Conservation (phyloP, 257 asterid genomes). For the Ballota nigra region DNA sequence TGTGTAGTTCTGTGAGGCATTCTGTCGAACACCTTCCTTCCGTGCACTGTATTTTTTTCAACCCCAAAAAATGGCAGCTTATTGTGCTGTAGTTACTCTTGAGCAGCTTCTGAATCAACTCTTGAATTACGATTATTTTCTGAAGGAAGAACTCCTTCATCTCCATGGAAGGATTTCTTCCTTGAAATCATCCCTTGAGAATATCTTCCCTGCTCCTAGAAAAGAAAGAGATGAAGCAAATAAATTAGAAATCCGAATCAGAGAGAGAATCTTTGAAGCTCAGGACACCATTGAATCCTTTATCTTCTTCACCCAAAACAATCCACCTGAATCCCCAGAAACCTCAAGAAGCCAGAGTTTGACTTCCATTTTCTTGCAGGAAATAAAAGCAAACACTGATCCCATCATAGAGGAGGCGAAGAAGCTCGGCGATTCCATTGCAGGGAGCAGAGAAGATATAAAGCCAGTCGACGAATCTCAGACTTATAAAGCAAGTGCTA, state of each 20-base stretch:
- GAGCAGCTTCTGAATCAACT: constrained; percentile 12
- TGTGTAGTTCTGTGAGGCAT: constrained; percentile 8
- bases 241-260: not conserved
- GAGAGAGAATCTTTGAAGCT: not conserved
- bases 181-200: constrained; percentile 12
- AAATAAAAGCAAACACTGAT: not conserved
- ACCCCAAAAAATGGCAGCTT: constrained; percentile 27
- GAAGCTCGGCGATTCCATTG: not conserved
- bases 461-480: not conserved
- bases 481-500: too few species aligned
- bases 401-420: not conserved
- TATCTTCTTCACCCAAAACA: not conserved
- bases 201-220: not conserved
- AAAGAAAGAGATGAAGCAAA: not conserved
- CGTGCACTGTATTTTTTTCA: not conserved
- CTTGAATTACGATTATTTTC: not conserved
- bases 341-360: not conserved
- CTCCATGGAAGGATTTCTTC: not conserved
- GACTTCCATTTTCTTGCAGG: not conserved
- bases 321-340: not conserved
- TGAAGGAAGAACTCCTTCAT: not conserved
- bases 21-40: too few species aligned
- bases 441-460: not conserved
- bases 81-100: constrained; percentile 27
- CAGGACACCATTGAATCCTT: constrained; percentile 16